Evolutionary conservation across 768 basidiomycete genomes (phyloP).

Genomic region (Nevesoporus exiguus): DNA sequence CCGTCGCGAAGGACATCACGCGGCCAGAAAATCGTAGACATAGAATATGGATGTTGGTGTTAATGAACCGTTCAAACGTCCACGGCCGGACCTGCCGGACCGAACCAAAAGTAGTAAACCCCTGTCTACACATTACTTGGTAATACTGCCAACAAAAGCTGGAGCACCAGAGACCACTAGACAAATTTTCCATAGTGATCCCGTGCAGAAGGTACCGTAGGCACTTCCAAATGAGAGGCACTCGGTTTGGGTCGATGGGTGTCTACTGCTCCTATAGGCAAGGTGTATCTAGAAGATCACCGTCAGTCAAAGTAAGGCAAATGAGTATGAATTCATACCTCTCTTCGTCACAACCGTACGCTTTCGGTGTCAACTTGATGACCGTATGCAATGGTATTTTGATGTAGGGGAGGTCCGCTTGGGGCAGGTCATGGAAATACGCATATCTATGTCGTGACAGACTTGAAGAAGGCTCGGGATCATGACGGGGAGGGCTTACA

Average conservation of each 20-base stretch:
- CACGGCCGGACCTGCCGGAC: neutral
- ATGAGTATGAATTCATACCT: slow-evolving; percentile 44
- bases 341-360: slow-evolving; percentile 98
- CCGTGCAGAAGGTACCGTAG: slow-evolving; percentile 23
- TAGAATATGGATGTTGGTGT: slow-evolving; percentile 6
- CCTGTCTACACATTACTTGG: too few species aligned
- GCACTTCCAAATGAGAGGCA: slow-evolving; percentile 19
- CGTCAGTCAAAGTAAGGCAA: neutral
- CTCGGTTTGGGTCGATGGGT: slow-evolving; percentile 73
- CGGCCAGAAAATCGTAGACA: slow-evolving; percentile 57
- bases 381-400: slow-evolving; percentile 97
- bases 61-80: neutral
- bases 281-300: slow-evolving; percentile 57
- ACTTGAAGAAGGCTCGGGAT: neutral
- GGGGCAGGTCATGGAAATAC: slow-evolving; percentile 91
- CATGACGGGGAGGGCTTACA: slow-evolving; percentile 41
- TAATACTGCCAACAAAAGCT: too few species aligned
- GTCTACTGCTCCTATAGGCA: slow-evolving; percentile 92
- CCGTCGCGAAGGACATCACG: slow-evolving; percentile 44
- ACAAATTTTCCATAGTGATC: slow-evolving; percentile 35
- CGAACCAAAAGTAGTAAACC: neutral
- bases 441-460: slow-evolving; percentile 63
- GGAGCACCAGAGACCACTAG: slow-evolving; percentile 1
- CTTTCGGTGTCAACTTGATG: slow-evolving; percentile 96
- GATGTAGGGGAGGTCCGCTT: slow-evolving; percentile 95